These are phyloP conservation scores for Lentinula guzmanii DNA, from an alignment of 768 basidiomycete genomes.

Conservation along the genomic window DNA sequence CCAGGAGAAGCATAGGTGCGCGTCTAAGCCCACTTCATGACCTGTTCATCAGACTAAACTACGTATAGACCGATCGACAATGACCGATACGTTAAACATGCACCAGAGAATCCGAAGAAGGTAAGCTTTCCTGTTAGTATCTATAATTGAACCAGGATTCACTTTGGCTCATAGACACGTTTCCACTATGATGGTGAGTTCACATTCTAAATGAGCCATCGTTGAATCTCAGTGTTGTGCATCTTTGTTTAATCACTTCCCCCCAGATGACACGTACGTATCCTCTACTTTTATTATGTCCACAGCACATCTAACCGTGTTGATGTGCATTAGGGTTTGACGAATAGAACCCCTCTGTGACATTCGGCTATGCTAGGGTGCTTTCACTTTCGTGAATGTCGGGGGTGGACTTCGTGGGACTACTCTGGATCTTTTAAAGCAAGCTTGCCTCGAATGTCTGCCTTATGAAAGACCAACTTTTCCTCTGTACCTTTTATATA, in stretches of 20 bases:
- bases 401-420: too few relatives aligned
- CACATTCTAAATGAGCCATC: neutral
- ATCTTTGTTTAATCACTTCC: neutral
- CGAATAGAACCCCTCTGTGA: neutral
- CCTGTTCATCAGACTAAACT: neutral
- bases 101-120: conserved; percentile 86
- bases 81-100: conserved; percentile 71
- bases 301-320: neutral
- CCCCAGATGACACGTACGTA: conserved; percentile 58
- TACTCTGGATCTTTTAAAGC: too few relatives aligned
- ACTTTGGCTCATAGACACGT: conserved; percentile 44
- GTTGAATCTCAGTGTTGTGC: neutral
- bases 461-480: too few relatives aligned
- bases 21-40: neutral
- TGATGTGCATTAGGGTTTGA: neutral
- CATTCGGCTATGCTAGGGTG: too few relatives aligned
- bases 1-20: conserved; percentile 62
- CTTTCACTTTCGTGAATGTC: too few relatives aligned
- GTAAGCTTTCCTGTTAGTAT: conserved; percentile 29
- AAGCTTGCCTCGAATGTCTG: too few relatives aligned
- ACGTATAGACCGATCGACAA: conserved; percentile 70
- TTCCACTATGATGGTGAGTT: conserved; percentile 79
- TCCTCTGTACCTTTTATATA: neutral
- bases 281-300: neutral
- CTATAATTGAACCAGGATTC: conserved; percentile 8